Evolutionary conservation across 2,329 filamentous ascomycete species (phyloP).

Genomic region (Lasiodiplodia sp.): DNA sequence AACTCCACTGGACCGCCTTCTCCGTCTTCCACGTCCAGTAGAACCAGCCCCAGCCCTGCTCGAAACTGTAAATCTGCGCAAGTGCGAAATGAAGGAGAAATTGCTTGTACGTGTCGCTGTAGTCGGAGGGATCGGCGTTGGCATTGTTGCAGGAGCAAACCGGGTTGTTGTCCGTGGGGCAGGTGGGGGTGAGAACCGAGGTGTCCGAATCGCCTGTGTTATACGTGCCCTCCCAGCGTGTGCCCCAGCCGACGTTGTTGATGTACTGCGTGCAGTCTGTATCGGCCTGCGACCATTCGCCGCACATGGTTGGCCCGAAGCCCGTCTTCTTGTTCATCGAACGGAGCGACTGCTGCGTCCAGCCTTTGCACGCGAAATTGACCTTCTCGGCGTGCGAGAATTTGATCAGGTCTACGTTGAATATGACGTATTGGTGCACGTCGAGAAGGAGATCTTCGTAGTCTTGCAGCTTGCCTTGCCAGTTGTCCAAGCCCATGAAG

Average conservation of each 20-base stretch:
- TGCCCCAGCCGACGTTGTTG: conserved; percentile 88
- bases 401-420: conserved; percentile 87
- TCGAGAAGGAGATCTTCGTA: conserved; percentile 84
- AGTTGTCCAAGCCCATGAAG: conserved; percentile 89
- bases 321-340: conserved; percentile 78
- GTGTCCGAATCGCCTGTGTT: conserved; percentile 69
- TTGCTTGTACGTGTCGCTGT: conserved; percentile 77
- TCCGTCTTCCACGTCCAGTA: conserved; percentile 99
- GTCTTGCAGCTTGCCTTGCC: conserved; percentile 81
- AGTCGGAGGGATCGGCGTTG: conserved; percentile 74
- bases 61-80: conserved; percentile 94
- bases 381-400: conserved; percentile 85
- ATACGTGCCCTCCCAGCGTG: conserved; percentile 90
- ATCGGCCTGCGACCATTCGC: conserved; percentile 97
- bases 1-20: conserved; percentile 87
- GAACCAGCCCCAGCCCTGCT: conserved; percentile 95
- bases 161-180: conserved; percentile 68
- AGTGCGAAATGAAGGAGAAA: conserved; percentile 91
- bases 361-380: conserved; percentile 84
- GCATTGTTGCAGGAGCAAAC: conserved; percentile 77
- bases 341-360: conserved; percentile 78
- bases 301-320: conserved; percentile 92
- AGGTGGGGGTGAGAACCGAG: conserved; percentile 73
- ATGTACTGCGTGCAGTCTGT: conserved; percentile 89
- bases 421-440: conserved; percentile 98